A percentile compares a stretch with the other conserved stretches of the same genome.
phyloP scores from a whole-genome alignment of 441 rosid genomes.

The Melastoma candidum region DNA sequence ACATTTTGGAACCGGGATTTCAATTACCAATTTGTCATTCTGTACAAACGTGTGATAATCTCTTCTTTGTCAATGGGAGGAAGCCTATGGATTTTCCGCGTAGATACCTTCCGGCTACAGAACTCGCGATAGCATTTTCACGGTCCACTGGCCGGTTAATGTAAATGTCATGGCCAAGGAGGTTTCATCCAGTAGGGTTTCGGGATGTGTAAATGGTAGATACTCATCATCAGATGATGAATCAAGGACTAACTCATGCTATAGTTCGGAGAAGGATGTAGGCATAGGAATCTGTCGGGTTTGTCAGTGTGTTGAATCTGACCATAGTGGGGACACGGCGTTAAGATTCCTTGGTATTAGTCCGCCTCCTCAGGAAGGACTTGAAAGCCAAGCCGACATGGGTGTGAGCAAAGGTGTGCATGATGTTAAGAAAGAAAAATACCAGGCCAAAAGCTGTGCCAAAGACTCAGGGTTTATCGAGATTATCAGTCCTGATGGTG shows the following conservation, averaged over 20 bases:
- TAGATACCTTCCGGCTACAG: no score
- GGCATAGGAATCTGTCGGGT: conserved; percentile 79
- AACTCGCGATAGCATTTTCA: no score
- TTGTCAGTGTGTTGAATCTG: conserved; percentile 89
- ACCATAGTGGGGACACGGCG: conserved; percentile 74
- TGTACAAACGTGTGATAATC: no score
- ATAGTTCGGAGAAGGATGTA: conserved; percentile 62
- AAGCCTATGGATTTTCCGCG: no score
- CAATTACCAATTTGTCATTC: no score
- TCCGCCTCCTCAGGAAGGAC: conserved; percentile 36
- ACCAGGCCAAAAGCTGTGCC: conserved; percentile 21
- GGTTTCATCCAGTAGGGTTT: no score
- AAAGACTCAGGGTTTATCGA: conserved; percentile 47
- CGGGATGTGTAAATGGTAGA: no score
- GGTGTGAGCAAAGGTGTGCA: conserved; percentile 13
- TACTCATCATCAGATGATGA: conserved; percentile 26
- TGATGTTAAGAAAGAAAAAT: conserved; percentile 20
- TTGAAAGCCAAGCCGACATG: conserved; percentile 22
- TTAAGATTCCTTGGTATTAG: conserved; percentile 64
- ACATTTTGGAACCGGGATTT: no score
- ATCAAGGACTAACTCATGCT: conserved; percentile 29
- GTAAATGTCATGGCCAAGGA: no score
- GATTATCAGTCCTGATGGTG: conserved; percentile 79
- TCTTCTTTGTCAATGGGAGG: no score
- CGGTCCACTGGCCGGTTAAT: no score